Percentiles rank a stretch among this genome's conserved stretches.
phyloP scores from a whole-genome alignment of 1,284 basidiomycete genomes.

The Moesziomyces sp. region DNA sequence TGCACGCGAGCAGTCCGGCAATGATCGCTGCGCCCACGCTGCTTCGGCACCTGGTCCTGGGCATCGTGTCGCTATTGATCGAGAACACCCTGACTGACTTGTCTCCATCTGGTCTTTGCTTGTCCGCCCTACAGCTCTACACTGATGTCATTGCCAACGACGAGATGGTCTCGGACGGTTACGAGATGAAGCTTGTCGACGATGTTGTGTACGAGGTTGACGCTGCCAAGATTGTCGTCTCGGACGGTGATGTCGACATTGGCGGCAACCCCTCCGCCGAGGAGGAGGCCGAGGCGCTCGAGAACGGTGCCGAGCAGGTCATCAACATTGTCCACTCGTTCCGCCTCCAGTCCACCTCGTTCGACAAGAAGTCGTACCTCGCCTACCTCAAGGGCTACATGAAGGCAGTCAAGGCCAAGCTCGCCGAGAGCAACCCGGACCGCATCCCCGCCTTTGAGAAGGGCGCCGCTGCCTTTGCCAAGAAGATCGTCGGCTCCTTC shows the following conservation, averaged over 20 bases:
- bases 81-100: slow-evolving; percentile 1
- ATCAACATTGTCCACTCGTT: slow-evolving; percentile 95
- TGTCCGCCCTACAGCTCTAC: slow-evolving; percentile 73
- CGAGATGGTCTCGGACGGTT: slow-evolving; percentile 76
- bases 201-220: slow-evolving; percentile 91
- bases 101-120: neutral
- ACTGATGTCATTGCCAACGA: slow-evolving; percentile 77
- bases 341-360: slow-evolving; percentile 83
- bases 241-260: slow-evolving; percentile 89
- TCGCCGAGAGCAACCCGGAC: slow-evolving; percentile 73
- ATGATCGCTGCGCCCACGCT: too few relatives aligned
- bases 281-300: slow-evolving; percentile 84
- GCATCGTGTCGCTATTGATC: too few relatives aligned
- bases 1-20: too few relatives aligned
- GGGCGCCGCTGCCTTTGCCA: slow-evolving; percentile 73
- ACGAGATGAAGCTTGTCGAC: slow-evolving; percentile 79
- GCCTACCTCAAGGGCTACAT: slow-evolving; percentile 88
- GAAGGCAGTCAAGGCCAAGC: slow-evolving; percentile 78
- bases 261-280: slow-evolving; percentile 80
- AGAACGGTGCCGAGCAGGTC: slow-evolving; percentile 78
- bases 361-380: slow-evolving; percentile 93
- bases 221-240: slow-evolving; percentile 79
- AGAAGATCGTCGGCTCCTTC: slow-evolving; percentile 87
- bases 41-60: too few relatives aligned
- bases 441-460: slow-evolving; percentile 85